Percentiles rank a stretch among this genome's conserved stretches.
These are phyloP conservation scores for Wickerhamomyces sydowiorum DNA, from an alignment of 805 yeast genomes.

Conservation along the genomic window DNA sequence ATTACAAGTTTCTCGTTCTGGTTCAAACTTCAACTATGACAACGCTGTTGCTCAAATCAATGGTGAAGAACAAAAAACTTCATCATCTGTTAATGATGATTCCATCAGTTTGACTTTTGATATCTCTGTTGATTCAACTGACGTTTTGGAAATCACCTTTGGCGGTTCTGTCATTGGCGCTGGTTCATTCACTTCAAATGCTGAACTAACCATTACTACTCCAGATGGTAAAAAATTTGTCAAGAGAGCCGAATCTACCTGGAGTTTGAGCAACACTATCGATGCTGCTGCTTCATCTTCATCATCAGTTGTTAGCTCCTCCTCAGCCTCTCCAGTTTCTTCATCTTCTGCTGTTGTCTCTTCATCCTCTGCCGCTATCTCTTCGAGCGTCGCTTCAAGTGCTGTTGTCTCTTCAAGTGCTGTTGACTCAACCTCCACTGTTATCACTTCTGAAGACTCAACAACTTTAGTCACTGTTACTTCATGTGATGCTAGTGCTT, in stretches of 20 bases:
- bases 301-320: not conserved
- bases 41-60: not conserved
- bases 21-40: not conserved
- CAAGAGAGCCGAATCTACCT: not conserved
- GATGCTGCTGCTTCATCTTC: not conserved
- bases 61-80: not conserved
- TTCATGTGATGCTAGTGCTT: conserved; percentile 27
- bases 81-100: not conserved
- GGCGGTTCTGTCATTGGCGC: not conserved
- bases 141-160: not conserved
- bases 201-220: not conserved
- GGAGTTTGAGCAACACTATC: not conserved
- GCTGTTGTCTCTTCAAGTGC: conserved; percentile 2
- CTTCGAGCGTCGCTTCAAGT: not conserved
- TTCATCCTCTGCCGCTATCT: not conserved
- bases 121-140: not conserved
- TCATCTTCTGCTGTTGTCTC: not conserved
- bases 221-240: not conserved
- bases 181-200: not conserved
- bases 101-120: not conserved
- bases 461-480: too few species aligned
- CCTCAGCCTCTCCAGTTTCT: not conserved
- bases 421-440: not conserved
- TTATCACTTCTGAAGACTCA: not conserved
- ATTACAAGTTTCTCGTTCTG: not conserved